phyloP scores from a whole-genome alignment of 1,284 basidiomycete genomes.

The Farysia itapuensis region DNA sequence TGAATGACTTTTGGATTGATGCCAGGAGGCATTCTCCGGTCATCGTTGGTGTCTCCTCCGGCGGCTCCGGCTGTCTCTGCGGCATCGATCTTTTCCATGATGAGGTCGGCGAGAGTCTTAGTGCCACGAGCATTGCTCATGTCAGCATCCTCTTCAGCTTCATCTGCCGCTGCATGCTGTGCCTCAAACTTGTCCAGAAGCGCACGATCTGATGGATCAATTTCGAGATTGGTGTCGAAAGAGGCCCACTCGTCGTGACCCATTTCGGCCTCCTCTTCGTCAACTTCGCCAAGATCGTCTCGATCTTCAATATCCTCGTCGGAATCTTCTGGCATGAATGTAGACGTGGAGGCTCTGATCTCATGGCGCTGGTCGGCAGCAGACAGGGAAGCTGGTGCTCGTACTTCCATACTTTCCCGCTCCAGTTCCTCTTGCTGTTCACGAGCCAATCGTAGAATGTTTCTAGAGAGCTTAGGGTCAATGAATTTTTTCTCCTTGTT shows the following conservation, averaged over 20 bases:
- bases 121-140: conserved; percentile 29
- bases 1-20: conserved; percentile 95
- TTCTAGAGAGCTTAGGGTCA: conserved; percentile 72
- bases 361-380: conserved; percentile 55
- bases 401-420: conserved; percentile 49
- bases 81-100: conserved; percentile 84
- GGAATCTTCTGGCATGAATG: conserved; percentile 62
- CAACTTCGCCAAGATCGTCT: conserved; percentile 45
- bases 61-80: conserved; percentile 40
- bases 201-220: conserved; percentile 53
- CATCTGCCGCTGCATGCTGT: conserved; percentile 25
- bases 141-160: conserved; percentile 4
- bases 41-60: conserved; percentile 18
- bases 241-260: conserved; percentile 43
- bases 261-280: conserved; percentile 49
- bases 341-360: conserved; percentile 13
- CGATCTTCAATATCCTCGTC: conserved; percentile 51
- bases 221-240: conserved; percentile 52
- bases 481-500: conserved; percentile 46
- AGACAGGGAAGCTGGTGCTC: conserved; percentile 17
- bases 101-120: conserved; percentile 78
- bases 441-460: conserved; percentile 87
- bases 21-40: conserved; percentile 67
- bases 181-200: conserved; percentile 52
- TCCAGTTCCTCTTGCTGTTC: conserved; percentile 85